A percentile compares a stretch with the other conserved stretches of the same genome.
Evolutionary conservation across 108 stramenopile species (phyloP).

Genomic region (Pseudonitzschia multistriata): DNA sequence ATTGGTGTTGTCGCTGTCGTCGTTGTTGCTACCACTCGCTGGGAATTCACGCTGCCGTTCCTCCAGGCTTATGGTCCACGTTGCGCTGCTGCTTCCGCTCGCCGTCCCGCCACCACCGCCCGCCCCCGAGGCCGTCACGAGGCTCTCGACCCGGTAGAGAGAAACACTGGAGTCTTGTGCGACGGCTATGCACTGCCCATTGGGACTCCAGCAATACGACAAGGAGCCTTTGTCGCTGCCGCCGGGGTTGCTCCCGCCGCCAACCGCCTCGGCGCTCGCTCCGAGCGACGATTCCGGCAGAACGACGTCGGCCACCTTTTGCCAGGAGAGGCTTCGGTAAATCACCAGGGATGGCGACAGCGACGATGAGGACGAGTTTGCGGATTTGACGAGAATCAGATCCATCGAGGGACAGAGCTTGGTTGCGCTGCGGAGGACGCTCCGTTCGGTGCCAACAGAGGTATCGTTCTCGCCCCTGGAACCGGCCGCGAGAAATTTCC

Average conservation of each 20-base stretch:
- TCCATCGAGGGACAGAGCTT: constrained; percentile 84
- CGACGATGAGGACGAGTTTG: constrained; percentile 4
- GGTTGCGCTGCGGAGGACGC: constrained; percentile 19
- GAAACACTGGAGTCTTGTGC: constrained; percentile 32
- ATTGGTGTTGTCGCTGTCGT: too few species aligned
- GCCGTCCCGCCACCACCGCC: neutral
- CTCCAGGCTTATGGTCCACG: constrained; percentile 13
- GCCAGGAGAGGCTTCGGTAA: constrained; percentile 73
- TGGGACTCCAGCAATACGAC: constrained; percentile 64
- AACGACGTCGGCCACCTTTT: constrained; percentile 48
- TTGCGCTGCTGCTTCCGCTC: constrained; percentile 11
- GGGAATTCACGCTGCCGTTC: neutral
- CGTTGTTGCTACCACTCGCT: neutral
- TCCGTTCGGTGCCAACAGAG: neutral
- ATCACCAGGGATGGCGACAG: constrained; percentile 32
- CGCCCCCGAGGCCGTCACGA: constrained; percentile 30
- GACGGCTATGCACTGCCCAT: constrained; percentile 69
- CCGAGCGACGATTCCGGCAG: constrained; percentile 11
- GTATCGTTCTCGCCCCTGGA: neutral
- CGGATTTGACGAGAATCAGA: constrained; percentile 45
- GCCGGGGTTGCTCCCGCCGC: constrained; percentile 1
- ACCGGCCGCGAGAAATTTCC: constrained; percentile 32
- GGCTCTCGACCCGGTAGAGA: constrained; percentile 56
- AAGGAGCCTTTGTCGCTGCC: constrained; percentile 4
- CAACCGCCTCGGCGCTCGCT: neutral